A percentile compares a stretch with the other conserved stretches of the same genome.
phyloP scores from a whole-genome alignment of 805 yeast species.

The Candida peoriensis region DNA sequence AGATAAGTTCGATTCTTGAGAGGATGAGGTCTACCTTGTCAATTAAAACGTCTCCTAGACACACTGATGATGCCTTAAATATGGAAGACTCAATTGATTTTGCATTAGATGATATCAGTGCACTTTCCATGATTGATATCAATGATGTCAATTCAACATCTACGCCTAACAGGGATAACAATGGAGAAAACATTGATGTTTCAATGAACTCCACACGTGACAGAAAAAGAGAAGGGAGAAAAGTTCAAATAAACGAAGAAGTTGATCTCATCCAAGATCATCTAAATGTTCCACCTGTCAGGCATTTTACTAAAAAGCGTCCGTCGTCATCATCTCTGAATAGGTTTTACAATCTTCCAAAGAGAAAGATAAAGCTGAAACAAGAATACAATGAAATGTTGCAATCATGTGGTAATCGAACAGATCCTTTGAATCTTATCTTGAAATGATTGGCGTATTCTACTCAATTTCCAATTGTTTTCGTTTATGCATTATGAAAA shows the following conservation, averaged over 20 bases:
- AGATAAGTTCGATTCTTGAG: conserved; percentile 2
- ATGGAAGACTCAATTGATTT: neutral
- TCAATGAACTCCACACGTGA: neutral
- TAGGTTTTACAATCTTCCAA: neutral
- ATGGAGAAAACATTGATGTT: neutral
- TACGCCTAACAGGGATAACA: neutral
- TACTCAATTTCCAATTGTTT: too few species aligned
- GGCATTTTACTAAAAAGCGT: conserved; percentile 1
- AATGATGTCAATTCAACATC: neutral
- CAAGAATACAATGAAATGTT: conserved; percentile 6
- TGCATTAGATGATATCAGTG: neutral
- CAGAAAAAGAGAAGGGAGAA: conserved; percentile 10
- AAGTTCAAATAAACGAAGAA: conserved; percentile 16
- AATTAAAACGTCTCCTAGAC: conserved; percentile 1
- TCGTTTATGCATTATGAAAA: too few species aligned
- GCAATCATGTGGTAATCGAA: conserved; percentile 10
- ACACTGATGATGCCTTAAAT: neutral
- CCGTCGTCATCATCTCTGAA: neutral
- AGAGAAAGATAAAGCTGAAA: conserved; percentile 4
- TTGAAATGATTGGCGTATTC: conserved; percentile 2
- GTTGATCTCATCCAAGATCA: conserved; percentile 7
- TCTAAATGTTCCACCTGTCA: too few species aligned
- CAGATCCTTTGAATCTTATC: conserved; percentile 18
- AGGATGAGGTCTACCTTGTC: conserved; percentile 9
- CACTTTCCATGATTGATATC: neutral